These are phyloP conservation scores for Cadophora luteo-olivacea DNA, from an alignment of 2,329 filamentous ascomycete species.

Conservation along the genomic window DNA sequence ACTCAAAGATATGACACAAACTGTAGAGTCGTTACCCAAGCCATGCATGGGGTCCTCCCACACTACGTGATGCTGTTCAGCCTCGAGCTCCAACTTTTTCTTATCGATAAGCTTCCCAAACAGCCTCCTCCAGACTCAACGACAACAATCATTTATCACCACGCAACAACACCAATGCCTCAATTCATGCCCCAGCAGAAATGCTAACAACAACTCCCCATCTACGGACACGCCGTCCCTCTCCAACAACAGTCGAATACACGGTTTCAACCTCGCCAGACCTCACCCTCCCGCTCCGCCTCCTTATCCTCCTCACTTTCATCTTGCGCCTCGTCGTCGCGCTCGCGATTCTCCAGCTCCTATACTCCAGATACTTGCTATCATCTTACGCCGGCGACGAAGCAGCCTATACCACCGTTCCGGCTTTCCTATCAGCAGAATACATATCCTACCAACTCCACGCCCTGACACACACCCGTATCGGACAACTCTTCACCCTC, in stretches of 20 bases:
- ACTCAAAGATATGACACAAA: neutral
- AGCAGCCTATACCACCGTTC: conserved; percentile 11
- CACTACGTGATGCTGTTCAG: neutral
- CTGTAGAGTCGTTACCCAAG: too few species aligned
- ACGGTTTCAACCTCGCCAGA: conserved; percentile 82
- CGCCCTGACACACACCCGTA: conserved; percentile 39
- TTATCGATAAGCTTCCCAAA: conserved; percentile 35
- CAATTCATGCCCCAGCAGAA: conserved; percentile 23
- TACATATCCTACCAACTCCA: conserved; percentile 42
- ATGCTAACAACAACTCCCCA: conserved; percentile 69
- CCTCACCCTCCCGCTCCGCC: conserved; percentile 54
- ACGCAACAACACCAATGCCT: conserved; percentile 27
- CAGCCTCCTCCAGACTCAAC: conserved; percentile 12
- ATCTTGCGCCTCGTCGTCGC: conserved; percentile 50
- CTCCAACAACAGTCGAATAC: conserved; percentile 90
- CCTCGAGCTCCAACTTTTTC: conserved; percentile 18
- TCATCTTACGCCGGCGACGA: conserved; percentile 29
- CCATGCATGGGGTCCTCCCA: neutral
- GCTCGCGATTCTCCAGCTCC: conserved; percentile 52
- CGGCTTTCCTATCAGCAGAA: conserved; percentile 29
- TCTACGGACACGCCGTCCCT: conserved; percentile 71
- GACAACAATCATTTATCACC: conserved; percentile 15
- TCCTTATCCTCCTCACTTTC: conserved; percentile 53
- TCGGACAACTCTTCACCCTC: conserved; percentile 44
- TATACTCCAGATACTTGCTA: conserved; percentile 55